Base-by-base conservation (phyloP, 805 yeast genomes). In the Hanseniaspora vineae region DNA sequence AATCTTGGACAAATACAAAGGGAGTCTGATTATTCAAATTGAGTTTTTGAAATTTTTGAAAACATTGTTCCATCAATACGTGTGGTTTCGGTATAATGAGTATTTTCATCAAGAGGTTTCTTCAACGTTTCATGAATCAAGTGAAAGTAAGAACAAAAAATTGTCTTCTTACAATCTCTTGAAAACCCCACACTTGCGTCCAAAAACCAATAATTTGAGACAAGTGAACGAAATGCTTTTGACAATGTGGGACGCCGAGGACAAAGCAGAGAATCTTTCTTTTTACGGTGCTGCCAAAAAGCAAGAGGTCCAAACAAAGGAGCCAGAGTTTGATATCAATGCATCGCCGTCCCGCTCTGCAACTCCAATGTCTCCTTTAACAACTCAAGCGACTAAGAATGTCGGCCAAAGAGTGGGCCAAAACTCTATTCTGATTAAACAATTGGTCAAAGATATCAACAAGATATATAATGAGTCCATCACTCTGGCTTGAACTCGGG, bases 361-460 rank as follows among this genome's bases (percentile, higher is more conserved):
- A 46, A 10, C 46, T 44, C 31, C 63, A 62, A 44, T 61, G 2
- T 47, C 44, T 31, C 5, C 35, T 15, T 29, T 17, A n/a, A 32
- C n/a, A 4, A 23, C 15, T 11, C 14, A 32, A 23, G 42, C 31
- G 8, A 29, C 14, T n/a, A 11, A 18, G 10, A 44, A 31, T 31
- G 45, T 43, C 45, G 44, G 39, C 47, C 49, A 42, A 58, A 59
- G 50, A 20, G 66, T 63, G 13, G 67, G 67, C 2, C 53, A 55
- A 18, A 65, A 62, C 46, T 64, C 68, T 1, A 57, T 64, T 13
- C 48, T 64, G 29, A 59, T 63, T n/a, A 57, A 54, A 18, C 66
- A 64, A 37, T 47, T 64, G 17, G 60, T 66, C 35, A 52, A 56
- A 18, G 67, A 64, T 46, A 58, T 64, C 12, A 46, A 53, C 43